Evolutionary conservation across 2,329 filamentous ascomycete genomes (phyloP).

Genomic region (Curvularia sp.): DNA sequence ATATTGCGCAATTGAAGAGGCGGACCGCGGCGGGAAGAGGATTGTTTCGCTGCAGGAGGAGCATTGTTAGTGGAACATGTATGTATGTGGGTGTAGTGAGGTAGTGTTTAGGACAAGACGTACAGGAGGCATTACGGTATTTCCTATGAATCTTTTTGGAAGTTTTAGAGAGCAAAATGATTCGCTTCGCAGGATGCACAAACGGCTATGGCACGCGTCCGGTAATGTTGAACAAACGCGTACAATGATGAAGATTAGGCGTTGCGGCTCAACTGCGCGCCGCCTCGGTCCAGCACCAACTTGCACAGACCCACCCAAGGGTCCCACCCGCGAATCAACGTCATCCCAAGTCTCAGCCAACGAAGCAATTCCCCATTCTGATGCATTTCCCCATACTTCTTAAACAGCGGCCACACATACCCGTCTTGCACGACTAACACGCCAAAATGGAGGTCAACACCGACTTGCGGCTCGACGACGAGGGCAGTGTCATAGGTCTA

Average conservation of each 20-base stretch:
- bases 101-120: background rate
- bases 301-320: background rate
- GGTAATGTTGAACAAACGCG: background rate
- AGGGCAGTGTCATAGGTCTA: conserved; percentile 69
- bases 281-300: conserved; percentile 31
- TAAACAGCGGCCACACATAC: conserved; percentile 1
- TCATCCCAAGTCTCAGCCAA: conserved; percentile 37
- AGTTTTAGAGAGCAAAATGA: background rate
- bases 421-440: background rate
- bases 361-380: conserved; percentile 20
- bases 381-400: conserved; percentile 21
- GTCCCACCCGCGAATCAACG: conserved; percentile 41
- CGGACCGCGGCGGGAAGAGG: conserved; percentile 54
- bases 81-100: conserved; percentile 41
- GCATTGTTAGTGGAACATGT: conserved; percentile 10
- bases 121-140: conserved; percentile 31
- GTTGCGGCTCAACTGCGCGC: conserved; percentile 20
- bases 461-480: conserved; percentile 36
- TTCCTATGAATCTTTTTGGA: no score
- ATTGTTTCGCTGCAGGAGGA: conserved; percentile 47
- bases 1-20: conserved; percentile 67
- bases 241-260: conserved; percentile 9
- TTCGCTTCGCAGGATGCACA: background rate
- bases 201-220: background rate
- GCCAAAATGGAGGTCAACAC: conserved; percentile 25